These are phyloP conservation scores for Yarrowia keelungensis DNA, from an alignment of 805 yeast species.

Conservation along the genomic window DNA sequence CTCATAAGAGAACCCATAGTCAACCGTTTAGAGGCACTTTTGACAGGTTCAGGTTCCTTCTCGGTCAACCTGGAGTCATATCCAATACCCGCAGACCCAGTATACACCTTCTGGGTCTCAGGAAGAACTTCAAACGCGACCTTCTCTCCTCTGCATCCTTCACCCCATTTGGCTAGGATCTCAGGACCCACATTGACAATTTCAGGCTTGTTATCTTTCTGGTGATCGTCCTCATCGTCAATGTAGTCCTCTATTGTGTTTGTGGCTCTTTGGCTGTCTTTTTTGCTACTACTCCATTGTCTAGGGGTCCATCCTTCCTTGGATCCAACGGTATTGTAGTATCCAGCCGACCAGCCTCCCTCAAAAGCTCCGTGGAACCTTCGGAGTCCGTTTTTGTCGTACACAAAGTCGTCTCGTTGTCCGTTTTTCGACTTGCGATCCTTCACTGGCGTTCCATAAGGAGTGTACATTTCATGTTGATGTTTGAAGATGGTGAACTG, in stretches of 20 bases:
- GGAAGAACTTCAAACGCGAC: constrained; percentile 12
- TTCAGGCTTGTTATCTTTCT: neutral
- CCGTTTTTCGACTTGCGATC: neutral
- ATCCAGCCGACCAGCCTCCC: constrained; percentile 51
- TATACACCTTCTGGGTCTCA: neutral
- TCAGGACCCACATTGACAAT: constrained; percentile 9
- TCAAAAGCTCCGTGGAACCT: constrained; percentile 50
- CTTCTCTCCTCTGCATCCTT: no score
- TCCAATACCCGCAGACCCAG: constrained; percentile 9
- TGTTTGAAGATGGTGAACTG: neutral
- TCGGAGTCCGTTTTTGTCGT: constrained; percentile 32
- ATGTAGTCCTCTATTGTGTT: constrained; percentile 47
- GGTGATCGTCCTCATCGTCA: constrained; percentile 50
- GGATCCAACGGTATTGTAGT: constrained; percentile 50
- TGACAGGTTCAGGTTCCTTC: no score
- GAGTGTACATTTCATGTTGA: constrained; percentile 20
- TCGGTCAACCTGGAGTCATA: neutral
- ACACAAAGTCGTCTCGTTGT: constrained; percentile 23
- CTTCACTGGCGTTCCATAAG: constrained; percentile 28
- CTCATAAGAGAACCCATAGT: no score
- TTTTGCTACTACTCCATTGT: constrained; percentile 44
- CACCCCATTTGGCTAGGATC: constrained; percentile 8
- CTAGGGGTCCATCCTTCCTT: constrained; percentile 50
- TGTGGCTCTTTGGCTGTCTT: constrained; percentile 37
- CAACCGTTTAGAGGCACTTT: no score